These are phyloP conservation scores for Polysphondylium violaceum DNA, from an alignment of 78 protist species.

Conservation along the genomic window DNA sequence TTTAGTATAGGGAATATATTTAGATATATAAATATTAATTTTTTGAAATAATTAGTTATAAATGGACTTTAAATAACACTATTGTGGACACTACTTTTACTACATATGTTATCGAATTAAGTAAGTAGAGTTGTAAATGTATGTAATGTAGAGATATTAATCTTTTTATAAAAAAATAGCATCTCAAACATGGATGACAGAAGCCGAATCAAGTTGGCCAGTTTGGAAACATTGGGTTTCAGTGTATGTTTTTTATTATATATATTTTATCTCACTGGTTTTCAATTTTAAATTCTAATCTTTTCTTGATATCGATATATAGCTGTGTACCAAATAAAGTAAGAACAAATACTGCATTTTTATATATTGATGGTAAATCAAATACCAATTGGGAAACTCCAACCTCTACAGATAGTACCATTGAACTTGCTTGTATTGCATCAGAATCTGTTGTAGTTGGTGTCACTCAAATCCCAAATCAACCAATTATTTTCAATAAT, in stretches of 20 bases:
- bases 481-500: conserved; percentile 66
- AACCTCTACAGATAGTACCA: conserved; percentile 1
- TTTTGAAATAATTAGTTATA: conserved; percentile 12
- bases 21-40: not conserved
- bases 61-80: conserved; percentile 72
- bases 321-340: conserved; percentile 68
- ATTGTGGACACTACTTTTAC: conserved; percentile 19
- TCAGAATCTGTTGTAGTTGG: conserved; percentile 52
- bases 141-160: not conserved
- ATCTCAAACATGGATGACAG: conserved; percentile 81
- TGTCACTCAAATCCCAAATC: conserved; percentile 80
- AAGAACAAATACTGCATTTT: conserved; percentile 21
- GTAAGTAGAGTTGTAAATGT: conserved; percentile 4
- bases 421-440: conserved; percentile 61
- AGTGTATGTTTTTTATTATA: conserved; percentile 56
- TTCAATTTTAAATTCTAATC: not conserved
- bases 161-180: conserved; percentile 12
- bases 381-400: conserved; percentile 62
- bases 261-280: too few species aligned
- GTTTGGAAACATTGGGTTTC: conserved; percentile 83
- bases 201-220: conserved; percentile 44
- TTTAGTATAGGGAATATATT: not conserved
- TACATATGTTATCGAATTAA: conserved; percentile 51
- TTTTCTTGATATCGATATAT: not conserved
- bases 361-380: conserved; percentile 64